Evolutionary conservation across 805 yeast genomes (phyloP), one percentile per base, ranked within the genome.

Genomic region (Starmerella lactis-condensi): DNA sequence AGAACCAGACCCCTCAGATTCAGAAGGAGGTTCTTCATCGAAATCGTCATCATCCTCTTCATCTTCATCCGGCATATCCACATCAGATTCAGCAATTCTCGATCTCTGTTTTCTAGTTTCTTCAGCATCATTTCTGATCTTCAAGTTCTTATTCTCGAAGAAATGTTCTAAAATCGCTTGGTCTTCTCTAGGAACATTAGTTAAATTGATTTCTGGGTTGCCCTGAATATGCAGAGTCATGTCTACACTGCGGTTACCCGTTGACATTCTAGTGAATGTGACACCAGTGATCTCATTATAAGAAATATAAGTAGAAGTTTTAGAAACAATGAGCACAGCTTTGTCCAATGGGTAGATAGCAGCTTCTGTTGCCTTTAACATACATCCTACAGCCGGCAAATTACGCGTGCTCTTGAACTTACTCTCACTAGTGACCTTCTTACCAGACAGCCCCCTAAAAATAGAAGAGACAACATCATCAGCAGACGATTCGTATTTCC

Each of bases 291-390:
- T 68, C 45, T 89, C 96, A 1, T 76, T 60, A 52, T 69, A 76
- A 34, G 95, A 93, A 41, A 89, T 77, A 52, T 77, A 77, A 24
- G 89, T 69, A 0, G 95, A 82, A 27, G 98, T 94, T 52, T 89
- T 89, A 16, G 94, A 82, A 29, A 85, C 74, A 51, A 89, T 85
- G 39, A 89, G 57, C 49, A 89, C 69, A 34, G 93, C 77, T 55
- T 79, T 77, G 42, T 89, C 98, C 36, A 89, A 64, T n/a, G 92
- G 81, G 53, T 78, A 89, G 37, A 89, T 57, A 45, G 82, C 76
- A 18, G 98, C 96, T 59, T 89, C 96, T 30, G 78, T 75, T 0
- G 96, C 96, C 54, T 85, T 89, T 44, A 79, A 67, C 5, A 95
- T 79, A 57, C 96, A 85, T 14, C 81, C 65, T 18, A 89, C 75